These are phyloP conservation scores for Cryphonectria radicalis DNA, from an alignment of 2,329 filamentous ascomycete species.

Conservation along the genomic window DNA sequence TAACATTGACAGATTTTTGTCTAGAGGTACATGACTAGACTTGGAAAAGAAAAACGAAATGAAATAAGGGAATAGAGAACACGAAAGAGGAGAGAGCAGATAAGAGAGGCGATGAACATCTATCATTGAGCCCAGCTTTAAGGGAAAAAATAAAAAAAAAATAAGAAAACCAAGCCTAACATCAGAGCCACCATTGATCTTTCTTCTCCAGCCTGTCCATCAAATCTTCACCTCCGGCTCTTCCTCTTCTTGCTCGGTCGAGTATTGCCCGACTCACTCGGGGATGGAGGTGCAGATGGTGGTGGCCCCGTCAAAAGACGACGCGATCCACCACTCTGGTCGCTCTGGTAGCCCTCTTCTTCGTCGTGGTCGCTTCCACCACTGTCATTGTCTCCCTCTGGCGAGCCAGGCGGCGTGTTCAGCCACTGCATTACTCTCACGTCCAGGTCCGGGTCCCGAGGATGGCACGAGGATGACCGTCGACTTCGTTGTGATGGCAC, in stretches of 20 bases:
- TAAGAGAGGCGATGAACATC: too few species aligned
- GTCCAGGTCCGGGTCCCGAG: not conserved
- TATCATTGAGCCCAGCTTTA: too few species aligned
- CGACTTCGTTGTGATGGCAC: not conserved
- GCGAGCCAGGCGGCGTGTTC: not conserved
- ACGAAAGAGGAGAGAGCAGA: too few species aligned
- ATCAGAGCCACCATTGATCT: too few species aligned
- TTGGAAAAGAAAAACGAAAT: too few species aligned
- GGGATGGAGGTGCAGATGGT: not conserved
- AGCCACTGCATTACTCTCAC: not conserved
- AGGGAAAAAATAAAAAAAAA: too few species aligned
- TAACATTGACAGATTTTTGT: too few species aligned
- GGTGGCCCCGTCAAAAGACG: not conserved
- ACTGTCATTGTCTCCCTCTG: not conserved
- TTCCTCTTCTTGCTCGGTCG: not conserved
- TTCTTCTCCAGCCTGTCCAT: not conserved
- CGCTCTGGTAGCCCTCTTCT: not conserved
- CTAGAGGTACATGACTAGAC: too few species aligned
- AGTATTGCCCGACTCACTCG: not conserved
- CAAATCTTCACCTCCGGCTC: not conserved
- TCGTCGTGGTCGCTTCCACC: not conserved
- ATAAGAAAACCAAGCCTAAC: too few species aligned
- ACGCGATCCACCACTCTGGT: not conserved
- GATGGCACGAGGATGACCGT: not conserved
- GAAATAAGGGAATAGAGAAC: too few species aligned